Base-by-base conservation (phyloP, 371 early-diverging fungal species). In the Mortierella sp. region DNA sequence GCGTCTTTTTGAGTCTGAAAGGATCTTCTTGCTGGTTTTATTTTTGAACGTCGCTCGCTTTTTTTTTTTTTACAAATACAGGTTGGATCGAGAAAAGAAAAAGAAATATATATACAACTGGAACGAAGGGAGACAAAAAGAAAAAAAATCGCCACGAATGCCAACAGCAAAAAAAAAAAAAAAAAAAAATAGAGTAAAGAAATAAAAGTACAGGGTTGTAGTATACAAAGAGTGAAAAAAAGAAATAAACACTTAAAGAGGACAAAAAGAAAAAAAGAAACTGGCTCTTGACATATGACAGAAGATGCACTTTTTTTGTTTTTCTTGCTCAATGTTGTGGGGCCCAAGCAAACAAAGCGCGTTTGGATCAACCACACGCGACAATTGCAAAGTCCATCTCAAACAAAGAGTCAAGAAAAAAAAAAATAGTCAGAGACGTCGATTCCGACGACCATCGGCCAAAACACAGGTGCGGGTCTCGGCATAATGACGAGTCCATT, bases 401-500 rank as follows among this genome's bases (percentile, higher is more conserved):
- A 16, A 50, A 71, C 50, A 60, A 44, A 9, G 23, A 47, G 18
- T n/a, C 2, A 58, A 19, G 28, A 53, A 50, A 29, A 43, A 23
- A 23, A 4, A 50, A 19, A 47, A 21, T 7, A 21, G 61, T 65
- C 57, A 71, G 30, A 64, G 56, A 19, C 75, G 75, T 46, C 77
- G 64, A 9, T 62, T 56, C 25, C 77, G 72, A 19, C 77, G 77
- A 44, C 77, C 77, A n/a, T 77, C 77, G 26, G 64, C 53, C 15
- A 61, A 28, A 55, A 68, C 44, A 59, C 56, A 43, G 46, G 71
- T 58, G 21, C 66, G 66, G 47, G 75, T 62, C 56, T 68, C 62
- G 52, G 77, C 77, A 60, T 77, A 77, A 37, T 64, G 68, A 4
- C 77, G 68, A 29, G 77, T 65, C 60, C 60, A 77, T 51, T 77